Evolutionary conservation across 805 yeast species (phyloP).

Genomic region (Schwanniomyces pseudopolymorphus): DNA sequence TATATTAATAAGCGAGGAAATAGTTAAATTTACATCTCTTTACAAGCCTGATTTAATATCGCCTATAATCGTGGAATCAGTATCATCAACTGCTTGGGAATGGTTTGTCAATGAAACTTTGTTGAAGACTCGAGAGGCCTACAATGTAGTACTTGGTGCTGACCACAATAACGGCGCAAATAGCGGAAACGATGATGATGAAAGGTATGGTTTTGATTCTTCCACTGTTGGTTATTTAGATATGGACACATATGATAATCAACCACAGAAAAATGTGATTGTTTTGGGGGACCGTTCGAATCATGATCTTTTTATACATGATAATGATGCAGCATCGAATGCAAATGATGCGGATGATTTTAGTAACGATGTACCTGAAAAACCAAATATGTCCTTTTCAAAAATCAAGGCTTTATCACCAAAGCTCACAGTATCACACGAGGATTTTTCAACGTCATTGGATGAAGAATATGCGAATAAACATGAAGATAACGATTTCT

Average conservation of each 20-base stretch:
- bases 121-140: conserved; percentile 53
- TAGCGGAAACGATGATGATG: conserved; percentile 34
- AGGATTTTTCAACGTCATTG: background rate
- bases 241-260: conserved; percentile 32
- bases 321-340: conserved; percentile 5
- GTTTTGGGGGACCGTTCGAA: conserved; percentile 36
- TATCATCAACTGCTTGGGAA: conserved; percentile 50
- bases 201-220: conserved; percentile 28
- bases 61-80: conserved; percentile 48
- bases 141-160: conserved; percentile 57
- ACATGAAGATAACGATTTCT: conserved; percentile 30
- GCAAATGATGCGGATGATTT: conserved; percentile 7
- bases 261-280: conserved; percentile 21
- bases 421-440: conserved; percentile 5
- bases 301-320: conserved; percentile 32
- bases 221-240: conserved; percentile 41
- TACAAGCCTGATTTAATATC: conserved; percentile 62
- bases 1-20: conserved; percentile 91
- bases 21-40: conserved; percentile 77
- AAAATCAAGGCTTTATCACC: conserved; percentile 36
- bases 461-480: conserved; percentile 20
- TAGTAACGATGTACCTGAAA: conserved; percentile 23
- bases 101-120: conserved; percentile 50
- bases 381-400: conserved; percentile 15
- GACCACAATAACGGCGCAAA: conserved; percentile 26